Conservation (phyloP, 2,329 filamentous ascomycete species). For the Penicillium sp. region DNA sequence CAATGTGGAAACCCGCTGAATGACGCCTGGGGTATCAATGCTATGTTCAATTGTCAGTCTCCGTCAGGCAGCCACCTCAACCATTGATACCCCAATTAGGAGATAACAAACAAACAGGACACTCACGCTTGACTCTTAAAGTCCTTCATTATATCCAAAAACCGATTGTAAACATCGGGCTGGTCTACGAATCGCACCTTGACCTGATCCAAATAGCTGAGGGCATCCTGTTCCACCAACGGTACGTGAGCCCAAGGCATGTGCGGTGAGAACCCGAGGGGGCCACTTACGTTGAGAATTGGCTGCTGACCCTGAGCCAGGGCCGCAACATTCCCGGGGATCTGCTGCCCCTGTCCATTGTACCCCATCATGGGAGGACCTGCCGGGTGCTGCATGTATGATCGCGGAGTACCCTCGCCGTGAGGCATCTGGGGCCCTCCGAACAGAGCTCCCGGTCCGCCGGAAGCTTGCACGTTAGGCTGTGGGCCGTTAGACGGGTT, state of each 20-base stretch:
- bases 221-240: conserved; percentile 67
- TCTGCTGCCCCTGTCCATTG: conserved; percentile 46
- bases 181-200: conserved; percentile 98
- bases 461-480: conserved; percentile 60
- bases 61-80: neutral
- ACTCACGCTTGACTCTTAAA: conserved; percentile 95
- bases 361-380: conserved; percentile 57
- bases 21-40: conserved; percentile 96
- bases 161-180: conserved; percentile 94
- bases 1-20: conserved; percentile 91
- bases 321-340: conserved; percentile 55
- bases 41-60: conserved; percentile 40
- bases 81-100: neutral
- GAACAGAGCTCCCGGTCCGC: conserved; percentile 66
- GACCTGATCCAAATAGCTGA: conserved; percentile 96
- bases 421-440: conserved; percentile 61
- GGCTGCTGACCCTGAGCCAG: conserved; percentile 80
- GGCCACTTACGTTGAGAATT: conserved; percentile 65
- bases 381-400: conserved; percentile 64
- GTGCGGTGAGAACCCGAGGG: conserved; percentile 8
- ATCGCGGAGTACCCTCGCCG: conserved; percentile 55
- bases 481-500: conserved; percentile 57
- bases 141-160: conserved; percentile 99
- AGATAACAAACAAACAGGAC: neutral
- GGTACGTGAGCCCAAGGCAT: conserved; percentile 17